These are phyloP conservation scores for Hypoxylon sp. DNA, from an alignment of 2,329 filamentous ascomycete species.

Conservation along the genomic window DNA sequence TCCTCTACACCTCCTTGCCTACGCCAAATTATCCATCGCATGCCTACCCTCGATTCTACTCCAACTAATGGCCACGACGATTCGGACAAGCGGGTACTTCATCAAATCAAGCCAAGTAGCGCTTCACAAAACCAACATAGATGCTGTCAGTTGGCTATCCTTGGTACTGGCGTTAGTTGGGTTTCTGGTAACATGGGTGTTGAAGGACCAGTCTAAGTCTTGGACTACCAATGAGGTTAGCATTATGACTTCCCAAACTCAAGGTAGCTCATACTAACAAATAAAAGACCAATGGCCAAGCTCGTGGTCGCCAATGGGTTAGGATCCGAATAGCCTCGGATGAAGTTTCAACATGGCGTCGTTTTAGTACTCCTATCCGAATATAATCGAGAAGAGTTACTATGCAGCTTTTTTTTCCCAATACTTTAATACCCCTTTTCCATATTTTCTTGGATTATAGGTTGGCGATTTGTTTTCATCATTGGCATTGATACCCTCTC, in stretches of 20 bases:
- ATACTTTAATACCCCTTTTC: neutral
- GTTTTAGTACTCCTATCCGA: constrained; percentile 8
- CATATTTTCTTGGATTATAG: constrained; percentile 3
- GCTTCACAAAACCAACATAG: neutral
- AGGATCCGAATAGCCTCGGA: neutral
- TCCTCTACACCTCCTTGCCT: constrained; percentile 16
- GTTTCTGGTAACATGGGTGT: constrained; percentile 33
- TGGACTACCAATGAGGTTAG: constrained; percentile 13
- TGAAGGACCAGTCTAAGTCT: constrained; percentile 16
- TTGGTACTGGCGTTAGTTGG: constrained; percentile 30
- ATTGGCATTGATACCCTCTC: constrained; percentile 32
- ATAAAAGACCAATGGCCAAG: constrained; percentile 3
- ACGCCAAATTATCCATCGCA: constrained; percentile 14
- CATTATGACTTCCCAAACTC: neutral
- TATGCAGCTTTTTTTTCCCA: neutral
- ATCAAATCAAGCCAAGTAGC: neutral
- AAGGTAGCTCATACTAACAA: constrained; percentile 1
- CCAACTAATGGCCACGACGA: constrained; percentile 23
- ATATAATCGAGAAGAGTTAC: neutral
- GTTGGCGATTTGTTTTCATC: constrained; percentile 13
- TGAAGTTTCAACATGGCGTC: constrained; percentile 3
- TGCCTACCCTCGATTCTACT: constrained; percentile 23
- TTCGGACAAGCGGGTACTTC: constrained; percentile 19
- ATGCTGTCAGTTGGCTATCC: constrained; percentile 22
- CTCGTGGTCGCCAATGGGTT: constrained; percentile 1